Evolutionary conservation across 805 yeast genomes (phyloP).

Genomic region (Alloascoidea africana): DNA sequence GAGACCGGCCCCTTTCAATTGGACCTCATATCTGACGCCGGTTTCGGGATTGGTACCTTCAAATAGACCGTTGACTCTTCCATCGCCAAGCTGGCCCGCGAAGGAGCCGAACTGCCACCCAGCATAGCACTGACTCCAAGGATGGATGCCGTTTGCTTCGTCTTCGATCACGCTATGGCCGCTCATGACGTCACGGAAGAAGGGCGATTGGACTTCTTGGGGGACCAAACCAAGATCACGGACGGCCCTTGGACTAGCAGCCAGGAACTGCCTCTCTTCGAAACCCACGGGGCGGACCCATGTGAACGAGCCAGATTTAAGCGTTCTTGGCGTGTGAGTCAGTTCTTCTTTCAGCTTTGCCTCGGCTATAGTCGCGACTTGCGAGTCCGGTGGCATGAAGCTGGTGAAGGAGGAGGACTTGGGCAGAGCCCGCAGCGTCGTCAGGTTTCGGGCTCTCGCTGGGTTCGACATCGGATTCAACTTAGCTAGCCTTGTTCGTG

Average conservation of each 20-base stretch:
- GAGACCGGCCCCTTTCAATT: constrained; percentile 82
- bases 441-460: too few relatives aligned
- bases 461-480: too few relatives aligned
- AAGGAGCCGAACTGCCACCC: constrained; percentile 94
- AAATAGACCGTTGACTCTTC: constrained; percentile 75
- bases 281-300: constrained; percentile 57
- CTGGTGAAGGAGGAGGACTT: constrained; percentile 17
- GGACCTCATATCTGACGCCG: constrained; percentile 41
- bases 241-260: constrained; percentile 40
- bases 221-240: constrained; percentile 39
- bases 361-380: constrained; percentile 21
- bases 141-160: constrained; percentile 30
- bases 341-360: constrained; percentile 17
- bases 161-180: constrained; percentile 38
- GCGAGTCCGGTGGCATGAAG: constrained; percentile 20
- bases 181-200: constrained; percentile 37
- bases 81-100: constrained; percentile 97
- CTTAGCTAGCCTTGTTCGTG: too few relatives aligned
- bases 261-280: constrained; percentile 24
- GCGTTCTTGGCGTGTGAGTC: constrained; percentile 36
- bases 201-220: constrained; percentile 23
- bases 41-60: constrained; percentile 36
- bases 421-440: constrained; percentile 7
- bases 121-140: constrained; percentile 86
- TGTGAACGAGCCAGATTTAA: constrained; percentile 52